Base-by-base conservation (phyloP, 306 rosid species). In the Casuarina glauca region DNA sequence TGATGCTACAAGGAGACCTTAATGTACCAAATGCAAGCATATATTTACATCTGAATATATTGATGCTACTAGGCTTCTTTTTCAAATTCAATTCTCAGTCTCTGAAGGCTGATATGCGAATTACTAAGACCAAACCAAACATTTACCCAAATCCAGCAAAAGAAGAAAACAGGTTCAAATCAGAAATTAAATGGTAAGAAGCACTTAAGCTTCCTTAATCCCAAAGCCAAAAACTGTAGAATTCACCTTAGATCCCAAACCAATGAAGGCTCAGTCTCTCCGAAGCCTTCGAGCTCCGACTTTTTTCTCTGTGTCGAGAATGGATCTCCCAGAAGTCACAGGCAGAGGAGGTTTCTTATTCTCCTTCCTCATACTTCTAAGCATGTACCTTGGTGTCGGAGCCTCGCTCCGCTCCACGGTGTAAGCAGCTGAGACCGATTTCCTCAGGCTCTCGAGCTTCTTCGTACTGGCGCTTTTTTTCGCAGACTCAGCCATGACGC, bases 371-470 rank as follows among this genome's bases (percentile, higher is more conserved):
- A 84, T 89, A 78, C 99, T 95, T 61, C 99, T 80, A 52, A 95
- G 89, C 96, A 87, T 79, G 79, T 95, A 95, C 81, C 99, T 84
- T 0, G 99, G 97, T 50, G 93, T 80, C 0, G 99, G 96, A 60
- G 93, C 76, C 83, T 86, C 90, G 70, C 68, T 79, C 70, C 60
- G 80, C 75, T 85, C 91, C 36, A 75, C 82, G 0, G 93, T 79
- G 16, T 82, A 90, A 19, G 96, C 94, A 0, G 91, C 86, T 12
- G 92, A 80, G 35, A 92, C 89, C 17, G 98, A 93, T 75, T 90
- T 93, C 83, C 93, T 88, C 78, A 90, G 2, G 73, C 80, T 86
- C 72, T 81, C 92, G 6, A 79, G 67, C 80, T 89, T 95, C 80
- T 88, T 95, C 0, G 85, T 79, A 74, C 84, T 87, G 48, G 46